Evolutionary conservation across 768 basidiomycete species (phyloP), one percentile per base, ranked within the genome.

Genomic region (Boletus rubescentipes): DNA sequence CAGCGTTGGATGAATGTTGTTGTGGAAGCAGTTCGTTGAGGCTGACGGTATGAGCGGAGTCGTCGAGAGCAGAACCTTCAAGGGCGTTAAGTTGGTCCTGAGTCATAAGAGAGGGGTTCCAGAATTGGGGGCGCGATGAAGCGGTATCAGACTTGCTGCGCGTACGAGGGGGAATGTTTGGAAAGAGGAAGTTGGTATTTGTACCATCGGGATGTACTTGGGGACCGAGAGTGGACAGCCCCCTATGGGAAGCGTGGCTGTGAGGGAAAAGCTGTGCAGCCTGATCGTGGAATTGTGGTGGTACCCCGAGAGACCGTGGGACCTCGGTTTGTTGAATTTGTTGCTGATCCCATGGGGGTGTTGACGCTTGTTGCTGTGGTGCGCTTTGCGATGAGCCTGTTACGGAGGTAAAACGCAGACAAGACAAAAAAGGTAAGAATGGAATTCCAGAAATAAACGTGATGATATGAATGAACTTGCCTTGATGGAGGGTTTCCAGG

Each of bases 81-180:
- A 72, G 63, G 53, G 64, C 63, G 55, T 61, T 45, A n/a, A 71
- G 61, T 26, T 67, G 70, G n/a, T 72, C 71, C 59, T 69, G 73
- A 9, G 67, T 67, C 70, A 73, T 72, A 51, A 63, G 73, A 5
- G 71, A 52, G 45, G 69, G 52, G 49, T 79, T 76, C 84, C 84
- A 84, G 41, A 78, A 65, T 1, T 78, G 80, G 15, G 79, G 79
- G 51, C 84, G 81, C 39, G 69, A 68, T 44, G 69, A 40, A 38
- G 81, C 74, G 0, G 82, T 79, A 42, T 87, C 86, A 2, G 83
- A 83, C 61, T 85, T 80, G 68, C 82, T 84, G 48, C 86, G 75
- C 21, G 73, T 70, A 34, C 84, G 77, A 34, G 70, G 68, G 67
- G 71, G 68, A 30, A 68, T 62, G 31, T 57, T 67, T 29, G 77